phyloP scores from a whole-genome alignment of 805 yeast species.

The Yarrowia deformans region DNA sequence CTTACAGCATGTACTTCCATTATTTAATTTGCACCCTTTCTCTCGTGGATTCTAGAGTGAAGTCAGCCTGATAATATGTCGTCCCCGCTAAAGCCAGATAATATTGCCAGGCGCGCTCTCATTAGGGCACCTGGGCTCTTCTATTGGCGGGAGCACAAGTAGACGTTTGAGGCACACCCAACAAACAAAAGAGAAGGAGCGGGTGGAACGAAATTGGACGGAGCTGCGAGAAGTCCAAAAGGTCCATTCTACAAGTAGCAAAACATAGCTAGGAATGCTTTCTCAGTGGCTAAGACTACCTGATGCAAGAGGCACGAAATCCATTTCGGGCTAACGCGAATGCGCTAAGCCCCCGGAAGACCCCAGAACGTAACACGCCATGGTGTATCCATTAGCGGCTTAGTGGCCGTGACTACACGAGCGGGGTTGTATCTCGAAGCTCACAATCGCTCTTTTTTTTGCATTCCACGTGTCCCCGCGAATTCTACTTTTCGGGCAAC shows the following conservation, averaged over 20 bases:
- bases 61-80: background rate
- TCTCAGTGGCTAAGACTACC: background rate
- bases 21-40: background rate
- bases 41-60: background rate
- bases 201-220: background rate
- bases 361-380: background rate
- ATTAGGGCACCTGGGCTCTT: background rate
- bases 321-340: slow-evolving; percentile 24
- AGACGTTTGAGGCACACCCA: background rate
- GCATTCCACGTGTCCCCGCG: slow-evolving; percentile 14
- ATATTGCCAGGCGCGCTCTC: background rate
- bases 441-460: background rate
- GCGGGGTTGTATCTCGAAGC: no score
- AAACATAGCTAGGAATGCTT: background rate
- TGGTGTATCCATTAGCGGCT: no score
- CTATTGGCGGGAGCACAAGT: background rate
- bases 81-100: background rate
- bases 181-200: background rate
- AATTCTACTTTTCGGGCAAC: background rate
- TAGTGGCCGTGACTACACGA: no score
- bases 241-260: background rate
- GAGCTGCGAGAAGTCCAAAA: background rate
- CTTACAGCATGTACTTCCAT: background rate
- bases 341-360: background rate
- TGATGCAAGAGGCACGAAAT: slow-evolving; percentile 1